Base-by-base conservation (phyloP, 768 basidiomycete genomes). In the Suillus plorans region DNA sequence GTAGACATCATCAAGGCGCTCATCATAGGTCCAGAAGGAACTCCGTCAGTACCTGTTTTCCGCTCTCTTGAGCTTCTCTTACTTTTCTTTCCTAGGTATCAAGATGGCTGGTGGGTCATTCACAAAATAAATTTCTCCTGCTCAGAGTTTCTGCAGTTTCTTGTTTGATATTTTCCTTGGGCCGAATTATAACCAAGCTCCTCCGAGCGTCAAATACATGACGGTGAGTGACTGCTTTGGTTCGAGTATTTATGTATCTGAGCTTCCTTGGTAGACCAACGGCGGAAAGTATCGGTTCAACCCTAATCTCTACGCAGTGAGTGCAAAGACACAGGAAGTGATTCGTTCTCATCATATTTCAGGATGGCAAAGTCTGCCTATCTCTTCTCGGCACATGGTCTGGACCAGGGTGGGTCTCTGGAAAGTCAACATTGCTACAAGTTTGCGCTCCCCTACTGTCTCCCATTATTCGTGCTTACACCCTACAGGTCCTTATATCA, bases 301-400 rank as follows among this genome's bases (percentile, higher is more conserved):
- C 69, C 96, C 96, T 3, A 98, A 97, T 76, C 81, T 97, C 39
- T 98, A 95, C 75, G 94, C 94, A 61, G 92, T 90, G 74, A 70
- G 85, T 80, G 63, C 37, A 47, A 20, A 18, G 39, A 66, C 60
- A 20, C 45, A 6, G 31, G 12, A 18, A 20, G 25, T 58, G 25
- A 63, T 39, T 20, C 47, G 5, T 58, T 52, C 42, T 28, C 14
- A 22, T 18, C 60, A 66, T 28, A 64, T 34, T 28, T 39, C 55
- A 92, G 89, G 94, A 96, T 71, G 94, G 94, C 57, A 98, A 98
- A 82, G 96, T 98, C 18, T 97, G 96, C 75, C 78, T 97, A 42
- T 94, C 92, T 31, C 80, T 97, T 20, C 82, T 97, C 28, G 95
- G 95, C 37, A 97, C 96, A 14, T 97, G 96, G 96, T 75, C 80